phyloP scores from a whole-genome alignment of 345 rosid genomes.

The Hypericum androsaemum region DNA sequence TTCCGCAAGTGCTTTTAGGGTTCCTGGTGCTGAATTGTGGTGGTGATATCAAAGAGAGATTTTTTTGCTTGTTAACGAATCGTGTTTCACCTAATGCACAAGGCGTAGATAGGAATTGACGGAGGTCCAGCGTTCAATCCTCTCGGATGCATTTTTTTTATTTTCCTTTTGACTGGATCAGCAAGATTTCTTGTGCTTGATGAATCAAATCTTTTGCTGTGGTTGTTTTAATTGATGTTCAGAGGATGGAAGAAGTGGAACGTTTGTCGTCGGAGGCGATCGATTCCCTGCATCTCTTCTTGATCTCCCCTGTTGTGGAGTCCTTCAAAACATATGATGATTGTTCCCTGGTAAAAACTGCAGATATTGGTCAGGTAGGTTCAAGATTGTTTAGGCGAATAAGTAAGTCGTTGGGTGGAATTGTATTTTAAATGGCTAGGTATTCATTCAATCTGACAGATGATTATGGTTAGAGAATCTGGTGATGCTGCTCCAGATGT shows the following conservation, averaged over 20 bases:
- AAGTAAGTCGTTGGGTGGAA: not conserved
- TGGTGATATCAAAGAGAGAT: no score
- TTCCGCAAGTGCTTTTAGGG: no score
- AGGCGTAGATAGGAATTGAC: no score
- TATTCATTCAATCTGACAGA: conserved; percentile 29
- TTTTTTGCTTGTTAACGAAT: no score
- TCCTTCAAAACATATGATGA: conserved; percentile 91
- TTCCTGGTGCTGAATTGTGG: no score
- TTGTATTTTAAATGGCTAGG: conserved; percentile 3
- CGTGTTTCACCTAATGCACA: no score
- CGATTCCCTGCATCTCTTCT: conserved; percentile 66
- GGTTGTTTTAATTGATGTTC: conserved; percentile 2
- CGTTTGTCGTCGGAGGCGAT: conserved; percentile 62
- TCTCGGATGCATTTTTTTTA: not conserved
- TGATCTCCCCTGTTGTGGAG: conserved; percentile 90
- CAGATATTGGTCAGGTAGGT: conserved; percentile 85
- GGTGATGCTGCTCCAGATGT: conserved; percentile 71
- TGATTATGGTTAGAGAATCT: conserved; percentile 87
- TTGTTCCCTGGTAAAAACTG: conserved; percentile 74
- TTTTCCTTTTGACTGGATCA: not conserved
- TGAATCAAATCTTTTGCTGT: not conserved
- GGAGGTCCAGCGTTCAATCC: no score
- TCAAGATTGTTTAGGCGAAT: not conserved
- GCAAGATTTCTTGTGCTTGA: not conserved
- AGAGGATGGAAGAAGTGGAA: conserved; percentile 90